These are phyloP conservation scores for Nepenthes mirabilis DNA, from an alignment of 148 eudicot species.

Conservation along the genomic window DNA sequence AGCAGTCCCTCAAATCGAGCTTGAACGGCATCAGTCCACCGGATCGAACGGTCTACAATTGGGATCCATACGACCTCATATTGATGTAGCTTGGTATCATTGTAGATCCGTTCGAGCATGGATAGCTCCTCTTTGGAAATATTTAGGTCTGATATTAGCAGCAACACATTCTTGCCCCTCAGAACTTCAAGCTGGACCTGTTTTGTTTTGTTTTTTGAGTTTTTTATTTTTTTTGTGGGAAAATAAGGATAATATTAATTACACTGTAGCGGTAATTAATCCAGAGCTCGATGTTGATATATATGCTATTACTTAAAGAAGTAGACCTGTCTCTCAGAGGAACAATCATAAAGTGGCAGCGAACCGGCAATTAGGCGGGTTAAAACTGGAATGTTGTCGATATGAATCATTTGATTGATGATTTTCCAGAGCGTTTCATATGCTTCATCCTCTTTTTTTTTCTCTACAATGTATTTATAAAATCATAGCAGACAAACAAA, in stretches of 20 bases:
- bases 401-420: conserved; percentile 49
- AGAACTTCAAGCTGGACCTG: conserved; percentile 70
- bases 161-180: conserved; percentile 48
- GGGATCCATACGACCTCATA: conserved; percentile 95
- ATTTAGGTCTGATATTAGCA: conserved; percentile 75
- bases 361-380: conserved; percentile 60
- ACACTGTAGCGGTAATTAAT: no score
- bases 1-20: conserved; percentile 34
- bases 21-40: conserved; percentile 45
- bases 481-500: no score
- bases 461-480: conserved; percentile 34
- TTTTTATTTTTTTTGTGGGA: background rate
- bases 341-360: conserved; percentile 47
- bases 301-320: no score
- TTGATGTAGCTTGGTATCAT: conserved; percentile 26
- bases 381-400: conserved; percentile 63
- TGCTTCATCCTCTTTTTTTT: conserved; percentile 58
- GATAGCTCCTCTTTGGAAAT: conserved; percentile 40
- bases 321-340: conserved; percentile 37
- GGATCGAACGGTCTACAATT: conserved; percentile 27
- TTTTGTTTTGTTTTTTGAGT: background rate
- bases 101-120: conserved; percentile 36
- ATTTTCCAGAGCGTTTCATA: conserved; percentile 45
- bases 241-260: no score
- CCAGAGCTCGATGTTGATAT: no score